phyloP scores from a whole-genome alignment of 148 eudicot species.

The Heliamphora exappendiculata region DNA sequence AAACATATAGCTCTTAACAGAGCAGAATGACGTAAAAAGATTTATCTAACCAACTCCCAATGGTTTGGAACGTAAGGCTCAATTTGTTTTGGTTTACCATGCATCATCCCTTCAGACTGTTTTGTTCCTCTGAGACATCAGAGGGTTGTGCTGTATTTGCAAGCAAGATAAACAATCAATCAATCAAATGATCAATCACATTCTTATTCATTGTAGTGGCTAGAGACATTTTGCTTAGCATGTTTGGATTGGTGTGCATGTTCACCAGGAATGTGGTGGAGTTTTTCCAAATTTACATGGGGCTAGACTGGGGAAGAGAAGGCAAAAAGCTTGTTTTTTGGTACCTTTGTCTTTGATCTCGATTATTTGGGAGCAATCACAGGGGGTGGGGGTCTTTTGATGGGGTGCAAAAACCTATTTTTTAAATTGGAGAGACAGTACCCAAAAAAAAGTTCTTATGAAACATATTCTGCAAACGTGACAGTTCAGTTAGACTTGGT shows the following conservation, averaged over 20 bases:
- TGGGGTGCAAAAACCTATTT: not conserved
- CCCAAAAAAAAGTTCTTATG: not conserved
- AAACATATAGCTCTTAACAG: too few species aligned
- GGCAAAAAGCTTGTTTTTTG: not conserved
- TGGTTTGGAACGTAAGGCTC: too few species aligned
- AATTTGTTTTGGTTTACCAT: too few species aligned
- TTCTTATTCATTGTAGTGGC: too few species aligned
- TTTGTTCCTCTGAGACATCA: not conserved
- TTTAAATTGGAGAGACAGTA: not conserved
- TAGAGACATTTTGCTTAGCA: too few species aligned
- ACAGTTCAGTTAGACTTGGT: not conserved
- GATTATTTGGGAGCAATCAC: not conserved
- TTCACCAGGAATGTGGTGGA: too few species aligned
- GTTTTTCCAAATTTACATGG: not conserved
- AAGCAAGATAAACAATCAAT: not conserved
- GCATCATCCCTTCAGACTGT: not conserved
- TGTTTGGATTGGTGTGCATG: too few species aligned
- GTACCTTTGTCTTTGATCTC: not conserved
- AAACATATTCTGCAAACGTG: not conserved
- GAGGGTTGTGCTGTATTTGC: not conserved
- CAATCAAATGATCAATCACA: too few species aligned
- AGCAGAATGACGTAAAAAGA: too few species aligned
- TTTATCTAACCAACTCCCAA: too few species aligned
- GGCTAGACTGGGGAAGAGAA: not conserved
- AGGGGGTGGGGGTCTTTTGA: not conserved